Evolutionary conservation across 768 basidiomycete species (phyloP).

Genomic region (Phaffia tasmanica): DNA sequence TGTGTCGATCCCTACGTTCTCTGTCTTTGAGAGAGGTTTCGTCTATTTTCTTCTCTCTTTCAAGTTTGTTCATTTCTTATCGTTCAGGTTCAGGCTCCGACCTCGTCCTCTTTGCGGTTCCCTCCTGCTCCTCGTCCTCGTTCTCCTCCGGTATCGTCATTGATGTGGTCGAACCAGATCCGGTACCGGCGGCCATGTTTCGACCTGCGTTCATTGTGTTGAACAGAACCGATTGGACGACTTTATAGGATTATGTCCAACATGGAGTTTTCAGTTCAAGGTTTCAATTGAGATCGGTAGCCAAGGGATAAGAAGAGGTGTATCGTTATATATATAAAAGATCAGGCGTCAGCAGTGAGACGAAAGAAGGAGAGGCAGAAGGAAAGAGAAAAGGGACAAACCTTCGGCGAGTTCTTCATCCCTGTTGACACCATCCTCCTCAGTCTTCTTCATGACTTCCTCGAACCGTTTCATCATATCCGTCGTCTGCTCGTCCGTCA

Average conservation of each 20-base stretch:
- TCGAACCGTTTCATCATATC: slow-evolving; percentile 24
- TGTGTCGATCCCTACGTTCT: neutral
- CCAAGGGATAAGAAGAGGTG: neutral
- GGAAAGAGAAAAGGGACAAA: slow-evolving; percentile 1
- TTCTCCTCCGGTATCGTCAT: neutral
- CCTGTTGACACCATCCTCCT: slow-evolving; percentile 26
- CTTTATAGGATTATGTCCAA: neutral
- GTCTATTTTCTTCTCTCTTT: too few species aligned
- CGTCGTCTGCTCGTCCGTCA: slow-evolving; percentile 25
- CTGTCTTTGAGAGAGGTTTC: neutral
- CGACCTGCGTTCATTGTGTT: slow-evolving; percentile 19
- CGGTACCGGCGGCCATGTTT: slow-evolving; percentile 6
- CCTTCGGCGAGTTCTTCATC: slow-evolving; percentile 23
- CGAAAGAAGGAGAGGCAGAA: neutral
- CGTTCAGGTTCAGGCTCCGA: neutral
- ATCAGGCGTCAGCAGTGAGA: neutral
- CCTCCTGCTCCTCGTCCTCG: neutral
- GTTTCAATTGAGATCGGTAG: neutral
- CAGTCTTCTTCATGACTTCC: slow-evolving; percentile 24
- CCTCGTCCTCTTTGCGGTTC: slow-evolving; percentile 1
- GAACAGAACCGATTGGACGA: slow-evolving; percentile 21
- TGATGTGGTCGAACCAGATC: neutral
- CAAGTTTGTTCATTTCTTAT: neutral
- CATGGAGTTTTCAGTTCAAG: too few species aligned
- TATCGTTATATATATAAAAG: neutral